Percentiles rank a stretch among this genome's conserved stretches.
Conservation (phyloP, 768 basidiomycete genomes). For the Russula compacta region DNA sequence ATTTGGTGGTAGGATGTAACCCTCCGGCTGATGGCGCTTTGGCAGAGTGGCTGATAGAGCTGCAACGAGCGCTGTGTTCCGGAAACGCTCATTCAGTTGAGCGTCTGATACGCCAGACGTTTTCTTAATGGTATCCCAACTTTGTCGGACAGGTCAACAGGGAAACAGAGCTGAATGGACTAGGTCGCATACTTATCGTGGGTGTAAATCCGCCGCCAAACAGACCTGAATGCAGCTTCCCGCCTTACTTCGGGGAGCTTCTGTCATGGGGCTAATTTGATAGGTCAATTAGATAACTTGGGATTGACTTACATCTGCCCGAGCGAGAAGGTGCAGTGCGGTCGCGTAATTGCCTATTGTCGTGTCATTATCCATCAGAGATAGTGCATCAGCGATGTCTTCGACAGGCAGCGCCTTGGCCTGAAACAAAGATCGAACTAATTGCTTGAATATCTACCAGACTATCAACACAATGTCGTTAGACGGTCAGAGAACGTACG, state of each 20-base stretch:
- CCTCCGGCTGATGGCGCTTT: constrained; percentile 34
- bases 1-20: constrained; percentile 46
- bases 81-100: constrained; percentile 63
- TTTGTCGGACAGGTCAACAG: constrained; percentile 33
- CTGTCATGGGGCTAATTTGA: constrained; percentile 28
- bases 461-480: constrained; percentile 16
- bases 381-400: constrained; percentile 74
- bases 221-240: constrained; percentile 57
- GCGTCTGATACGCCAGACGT: constrained; percentile 71
- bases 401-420: constrained; percentile 70
- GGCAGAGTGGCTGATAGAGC: constrained; percentile 46
- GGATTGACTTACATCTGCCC: constrained; percentile 36
- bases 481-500: constrained; percentile 27
- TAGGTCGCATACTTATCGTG: constrained; percentile 63
- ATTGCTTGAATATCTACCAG: constrained; percentile 56
- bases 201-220: constrained; percentile 84
- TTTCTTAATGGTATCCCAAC: constrained; percentile 70
- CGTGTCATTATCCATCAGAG: constrained; percentile 68
- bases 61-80: constrained; percentile 63
- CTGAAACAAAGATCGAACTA: constrained; percentile 60
- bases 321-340: constrained; percentile 57
- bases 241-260: constrained; percentile 62
- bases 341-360: constrained; percentile 57
- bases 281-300: not conserved
- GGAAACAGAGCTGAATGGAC: not conserved